Conservation (phyloP, 345 rosid genomes). For the Eucalyptus sp. region DNA sequence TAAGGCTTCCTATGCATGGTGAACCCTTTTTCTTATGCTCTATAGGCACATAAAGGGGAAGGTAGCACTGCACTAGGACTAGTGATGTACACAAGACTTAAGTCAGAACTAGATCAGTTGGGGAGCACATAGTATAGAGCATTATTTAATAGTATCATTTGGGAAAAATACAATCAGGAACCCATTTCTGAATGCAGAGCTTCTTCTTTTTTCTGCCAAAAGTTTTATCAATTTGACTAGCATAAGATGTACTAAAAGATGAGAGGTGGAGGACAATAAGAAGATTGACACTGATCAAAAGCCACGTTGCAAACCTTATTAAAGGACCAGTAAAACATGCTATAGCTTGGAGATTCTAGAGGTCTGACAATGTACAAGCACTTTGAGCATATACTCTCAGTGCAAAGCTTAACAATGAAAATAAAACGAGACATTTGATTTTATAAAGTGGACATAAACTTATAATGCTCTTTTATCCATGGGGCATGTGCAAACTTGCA, state of each 20-base stretch:
- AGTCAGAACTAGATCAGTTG: neutral
- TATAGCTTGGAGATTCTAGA: neutral
- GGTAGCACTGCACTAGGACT: neutral
- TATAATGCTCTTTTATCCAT: neutral
- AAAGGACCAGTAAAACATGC: neutral
- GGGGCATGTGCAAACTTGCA: neutral
- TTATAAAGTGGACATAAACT: neutral
- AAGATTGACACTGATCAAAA: neutral
- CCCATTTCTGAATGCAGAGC: neutral
- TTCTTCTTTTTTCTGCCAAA: neutral
- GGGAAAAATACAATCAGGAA: neutral
- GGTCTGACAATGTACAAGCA: neutral
- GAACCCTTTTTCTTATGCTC: neutral
- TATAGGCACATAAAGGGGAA: neutral
- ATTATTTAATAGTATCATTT: neutral
- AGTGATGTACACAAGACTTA: neutral
- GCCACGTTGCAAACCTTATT: neutral
- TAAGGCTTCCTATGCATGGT: neutral
- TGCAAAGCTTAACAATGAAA: neutral
- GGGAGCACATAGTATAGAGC: neutral
- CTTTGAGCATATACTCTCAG: neutral
- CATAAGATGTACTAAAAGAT: neutral
- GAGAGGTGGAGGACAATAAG: neutral
- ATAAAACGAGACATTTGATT: neutral
- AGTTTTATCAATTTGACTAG: neutral